phyloP scores from a whole-genome alignment of 1,139 yeast genomes.

The Spathaspora jeffriesii region DNA sequence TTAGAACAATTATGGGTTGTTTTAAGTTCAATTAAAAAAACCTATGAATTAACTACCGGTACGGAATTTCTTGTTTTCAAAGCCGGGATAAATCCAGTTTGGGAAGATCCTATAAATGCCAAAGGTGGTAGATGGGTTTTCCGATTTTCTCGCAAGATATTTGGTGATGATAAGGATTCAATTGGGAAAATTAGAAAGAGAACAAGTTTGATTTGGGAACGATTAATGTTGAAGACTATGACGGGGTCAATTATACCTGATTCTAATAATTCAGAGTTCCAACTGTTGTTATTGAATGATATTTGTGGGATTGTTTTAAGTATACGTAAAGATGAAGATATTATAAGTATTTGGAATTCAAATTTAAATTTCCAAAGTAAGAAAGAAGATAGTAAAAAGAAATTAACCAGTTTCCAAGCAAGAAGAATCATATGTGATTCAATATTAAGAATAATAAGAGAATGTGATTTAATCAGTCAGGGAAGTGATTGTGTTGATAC shows the following conservation, averaged over 20 bases:
- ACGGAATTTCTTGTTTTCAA: constrained; percentile 64
- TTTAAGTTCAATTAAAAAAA: constrained; percentile 46
- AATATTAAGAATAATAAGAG: constrained; percentile 46
- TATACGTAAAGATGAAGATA: constrained; percentile 51
- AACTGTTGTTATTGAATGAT: constrained; percentile 41
- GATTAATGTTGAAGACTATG: constrained; percentile 43
- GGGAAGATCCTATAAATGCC: constrained; percentile 70
- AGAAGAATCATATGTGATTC: constrained; percentile 52
- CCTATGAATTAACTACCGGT: constrained; percentile 51
- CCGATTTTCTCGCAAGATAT: constrained; percentile 40
- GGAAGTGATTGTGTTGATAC: constrained; percentile 34
- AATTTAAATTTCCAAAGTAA: constrained; percentile 37
- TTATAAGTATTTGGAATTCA: constrained; percentile 56
- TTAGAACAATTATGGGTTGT: constrained; percentile 67
- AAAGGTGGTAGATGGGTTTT: constrained; percentile 71
- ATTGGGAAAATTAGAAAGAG: constrained; percentile 31
- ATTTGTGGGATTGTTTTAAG: constrained; percentile 54
- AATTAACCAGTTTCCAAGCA: constrained; percentile 46
- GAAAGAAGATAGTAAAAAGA: constrained; percentile 21
- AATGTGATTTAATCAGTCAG: constrained; percentile 44
- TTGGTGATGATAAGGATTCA: constrained; percentile 16
- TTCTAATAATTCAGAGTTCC: constrained; percentile 27
- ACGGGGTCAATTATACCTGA: constrained; percentile 47
- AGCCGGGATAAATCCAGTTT: constrained; percentile 65
- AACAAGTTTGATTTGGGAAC: constrained; percentile 52